A percentile compares a stretch with the other conserved stretches of the same genome.
phyloP scores from a whole-genome alignment of 108 stramenopile species.

The Craspedostauros australis region DNA sequence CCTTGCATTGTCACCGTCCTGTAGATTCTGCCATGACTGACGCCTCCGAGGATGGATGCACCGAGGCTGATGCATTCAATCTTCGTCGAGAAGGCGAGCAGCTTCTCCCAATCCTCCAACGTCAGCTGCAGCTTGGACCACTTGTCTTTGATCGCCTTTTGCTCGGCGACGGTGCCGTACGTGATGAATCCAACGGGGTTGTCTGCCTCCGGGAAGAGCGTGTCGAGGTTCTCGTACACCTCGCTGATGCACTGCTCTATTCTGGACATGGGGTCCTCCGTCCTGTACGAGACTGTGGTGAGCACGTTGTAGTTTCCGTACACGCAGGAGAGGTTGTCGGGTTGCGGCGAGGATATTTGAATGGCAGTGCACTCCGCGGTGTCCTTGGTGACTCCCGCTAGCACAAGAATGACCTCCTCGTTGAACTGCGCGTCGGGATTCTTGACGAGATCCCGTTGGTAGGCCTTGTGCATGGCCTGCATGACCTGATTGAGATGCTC shows the following conservation, averaged over 20 bases:
- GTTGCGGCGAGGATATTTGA: constrained; percentile 31
- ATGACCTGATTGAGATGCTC: constrained; percentile 14
- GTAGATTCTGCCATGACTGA: constrained; percentile 55
- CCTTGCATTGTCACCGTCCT: constrained; percentile 35
- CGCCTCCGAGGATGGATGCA: constrained; percentile 65
- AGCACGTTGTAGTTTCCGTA: constrained; percentile 50
- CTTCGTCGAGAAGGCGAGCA: constrained; percentile 49
- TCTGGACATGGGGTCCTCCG: constrained; percentile 36
- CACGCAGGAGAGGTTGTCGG: constrained; percentile 11
- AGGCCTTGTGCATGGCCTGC: constrained; percentile 21
- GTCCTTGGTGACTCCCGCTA: constrained; percentile 37
- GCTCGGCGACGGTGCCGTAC: constrained; percentile 52
- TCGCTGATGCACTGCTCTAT: constrained; percentile 47
- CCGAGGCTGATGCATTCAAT: constrained; percentile 63
- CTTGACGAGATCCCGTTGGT: constrained; percentile 16
- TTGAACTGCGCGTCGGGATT: constrained; percentile 28
- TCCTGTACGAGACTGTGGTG: constrained; percentile 42
- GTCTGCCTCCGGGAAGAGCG: constrained; percentile 58
- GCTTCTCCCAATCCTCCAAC: constrained; percentile 60
- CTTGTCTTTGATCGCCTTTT: constrained; percentile 31
- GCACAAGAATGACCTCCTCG: constrained; percentile 31
- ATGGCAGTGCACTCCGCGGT: constrained; percentile 45
- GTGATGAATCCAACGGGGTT: constrained; percentile 60
- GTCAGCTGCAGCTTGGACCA: constrained; percentile 32
- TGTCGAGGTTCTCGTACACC: constrained; percentile 44